phyloP scores from a whole-genome alignment of 768 basidiomycete genomes.

The Tylopilus vinaceipallidus region DNA sequence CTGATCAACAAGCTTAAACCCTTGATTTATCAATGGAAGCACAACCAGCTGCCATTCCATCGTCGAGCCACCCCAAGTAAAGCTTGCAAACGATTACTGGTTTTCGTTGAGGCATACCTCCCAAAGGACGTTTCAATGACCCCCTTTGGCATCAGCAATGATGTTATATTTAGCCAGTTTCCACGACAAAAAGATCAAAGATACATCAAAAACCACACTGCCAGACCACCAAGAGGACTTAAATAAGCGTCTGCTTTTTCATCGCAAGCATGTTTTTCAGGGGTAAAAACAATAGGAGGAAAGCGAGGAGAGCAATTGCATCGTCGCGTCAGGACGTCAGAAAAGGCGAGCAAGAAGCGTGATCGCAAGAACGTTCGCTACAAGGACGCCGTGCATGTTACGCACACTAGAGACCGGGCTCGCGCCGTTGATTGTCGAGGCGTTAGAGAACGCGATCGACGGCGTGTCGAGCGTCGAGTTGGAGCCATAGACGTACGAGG shows the following conservation, averaged over 20 bases:
- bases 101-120: too few relatives aligned
- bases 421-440: conserved; percentile 48
- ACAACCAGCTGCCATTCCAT: too few relatives aligned
- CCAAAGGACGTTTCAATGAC: too few relatives aligned
- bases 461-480: conserved; percentile 56
- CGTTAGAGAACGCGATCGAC: conserved; percentile 55
- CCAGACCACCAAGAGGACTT: not conserved
- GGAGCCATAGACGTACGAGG: conserved; percentile 62
- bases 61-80: too few relatives aligned
- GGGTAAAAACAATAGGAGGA: not conserved
- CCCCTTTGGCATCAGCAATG: too few relatives aligned
- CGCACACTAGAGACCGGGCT: conserved; percentile 6
- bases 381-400: conserved; percentile 11
- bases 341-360: conserved; percentile 19
- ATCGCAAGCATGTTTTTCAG: not conserved
- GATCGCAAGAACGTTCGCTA: conserved; percentile 11
- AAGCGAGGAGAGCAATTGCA: not conserved
- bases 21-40: too few relatives aligned
- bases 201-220: not conserved
- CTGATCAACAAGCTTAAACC: too few relatives aligned
- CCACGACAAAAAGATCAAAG: not conserved
- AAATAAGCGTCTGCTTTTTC: not conserved
- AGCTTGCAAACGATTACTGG: too few relatives aligned
- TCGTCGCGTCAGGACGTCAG: conserved; percentile 11
- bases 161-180: too few relatives aligned